These are phyloP conservation scores for Ochetophila trinervis DNA, from an alignment of 306 rosid genomes.

Conservation along the genomic window DNA sequence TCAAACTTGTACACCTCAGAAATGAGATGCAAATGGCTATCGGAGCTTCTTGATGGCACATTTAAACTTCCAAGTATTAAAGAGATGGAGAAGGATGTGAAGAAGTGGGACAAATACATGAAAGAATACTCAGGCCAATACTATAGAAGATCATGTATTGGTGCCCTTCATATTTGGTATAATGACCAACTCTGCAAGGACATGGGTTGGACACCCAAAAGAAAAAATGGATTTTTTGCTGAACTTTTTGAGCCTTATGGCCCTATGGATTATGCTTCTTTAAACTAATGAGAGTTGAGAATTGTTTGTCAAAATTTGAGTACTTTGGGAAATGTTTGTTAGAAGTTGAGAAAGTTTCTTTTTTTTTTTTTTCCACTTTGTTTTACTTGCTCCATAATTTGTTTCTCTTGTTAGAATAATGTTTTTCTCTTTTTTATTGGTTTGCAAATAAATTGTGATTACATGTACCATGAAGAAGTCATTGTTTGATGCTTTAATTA, in stretches of 20 bases:
- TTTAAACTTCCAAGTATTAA: slow-evolving; percentile 52
- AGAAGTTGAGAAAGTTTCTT: no score
- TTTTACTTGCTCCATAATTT: no score
- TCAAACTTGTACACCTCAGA: slow-evolving; percentile 56
- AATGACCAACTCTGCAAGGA: slow-evolving; percentile 63
- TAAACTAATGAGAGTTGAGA: no score
- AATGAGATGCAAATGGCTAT: slow-evolving; percentile 64
- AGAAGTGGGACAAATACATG: slow-evolving; percentile 37
- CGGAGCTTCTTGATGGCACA: slow-evolving; percentile 50
- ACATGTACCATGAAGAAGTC: no score
- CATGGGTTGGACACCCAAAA: slow-evolving; percentile 63
- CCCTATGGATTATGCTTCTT: slow-evolving; percentile 47
- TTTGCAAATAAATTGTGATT: no score
- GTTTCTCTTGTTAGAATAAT: no score
- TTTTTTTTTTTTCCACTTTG: no score
- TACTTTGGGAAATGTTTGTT: no score
- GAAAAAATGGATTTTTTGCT: slow-evolving; percentile 56
- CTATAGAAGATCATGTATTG: slow-evolving; percentile 49
- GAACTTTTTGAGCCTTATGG: slow-evolving; percentile 64
- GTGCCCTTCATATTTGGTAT: slow-evolving; percentile 47
- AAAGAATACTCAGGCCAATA: slow-evolving; percentile 33
- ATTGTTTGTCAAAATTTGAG: no score
- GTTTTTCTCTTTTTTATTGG: no score
- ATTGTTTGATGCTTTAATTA: no score
- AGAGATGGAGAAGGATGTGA: slow-evolving; percentile 56